Conservation (phyloP, 2,329 filamentous ascomycete genomes). For the Fusarium miscanthi region DNA sequence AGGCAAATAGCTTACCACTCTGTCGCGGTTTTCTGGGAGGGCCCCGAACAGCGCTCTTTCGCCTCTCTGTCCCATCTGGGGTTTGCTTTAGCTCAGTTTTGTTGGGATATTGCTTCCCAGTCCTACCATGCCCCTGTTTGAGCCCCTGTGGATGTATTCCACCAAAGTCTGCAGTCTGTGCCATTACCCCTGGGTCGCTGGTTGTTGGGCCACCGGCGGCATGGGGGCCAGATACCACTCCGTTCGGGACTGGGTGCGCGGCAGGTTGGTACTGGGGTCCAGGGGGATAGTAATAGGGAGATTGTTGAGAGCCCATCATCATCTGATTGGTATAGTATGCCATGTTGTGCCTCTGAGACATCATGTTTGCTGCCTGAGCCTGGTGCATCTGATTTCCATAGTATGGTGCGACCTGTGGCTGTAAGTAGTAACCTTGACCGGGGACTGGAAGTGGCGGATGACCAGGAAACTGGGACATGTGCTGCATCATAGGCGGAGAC, state of each 20-base stretch:
- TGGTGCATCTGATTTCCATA: constrained; percentile 57
- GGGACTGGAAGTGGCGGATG: constrained; percentile 53
- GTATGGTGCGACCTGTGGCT: constrained; percentile 58
- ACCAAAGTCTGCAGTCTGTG: constrained; percentile 25
- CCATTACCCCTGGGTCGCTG: constrained; percentile 42
- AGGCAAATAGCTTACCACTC: constrained; percentile 62
- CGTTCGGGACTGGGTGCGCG: constrained; percentile 45
- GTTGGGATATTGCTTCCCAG: constrained; percentile 17
- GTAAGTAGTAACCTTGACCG: constrained; percentile 60
- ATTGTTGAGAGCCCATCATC: constrained; percentile 56
- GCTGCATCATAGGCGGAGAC: constrained; percentile 54
- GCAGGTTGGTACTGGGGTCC: constrained; percentile 53
- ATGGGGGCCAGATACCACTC: constrained; percentile 53
- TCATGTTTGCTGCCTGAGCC: constrained; percentile 49
- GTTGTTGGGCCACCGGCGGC: constrained; percentile 40
- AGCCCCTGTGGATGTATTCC: constrained; percentile 10
- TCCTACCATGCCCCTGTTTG: constrained; percentile 43
- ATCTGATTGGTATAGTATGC: constrained; percentile 58
- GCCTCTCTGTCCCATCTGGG: constrained; percentile 37
- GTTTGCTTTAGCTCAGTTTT: constrained; percentile 31
- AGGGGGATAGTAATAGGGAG: constrained; percentile 59
- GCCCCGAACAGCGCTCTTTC: constrained; percentile 47
- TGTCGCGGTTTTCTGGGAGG: constrained; percentile 61
- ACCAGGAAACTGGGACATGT: constrained; percentile 55
- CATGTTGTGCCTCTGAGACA: constrained; percentile 54